Evolutionary conservation across 2,329 filamentous ascomycete genomes (phyloP), one percentile per base, ranked within the genome.

Genomic region (Ascochyta koolunga): DNA sequence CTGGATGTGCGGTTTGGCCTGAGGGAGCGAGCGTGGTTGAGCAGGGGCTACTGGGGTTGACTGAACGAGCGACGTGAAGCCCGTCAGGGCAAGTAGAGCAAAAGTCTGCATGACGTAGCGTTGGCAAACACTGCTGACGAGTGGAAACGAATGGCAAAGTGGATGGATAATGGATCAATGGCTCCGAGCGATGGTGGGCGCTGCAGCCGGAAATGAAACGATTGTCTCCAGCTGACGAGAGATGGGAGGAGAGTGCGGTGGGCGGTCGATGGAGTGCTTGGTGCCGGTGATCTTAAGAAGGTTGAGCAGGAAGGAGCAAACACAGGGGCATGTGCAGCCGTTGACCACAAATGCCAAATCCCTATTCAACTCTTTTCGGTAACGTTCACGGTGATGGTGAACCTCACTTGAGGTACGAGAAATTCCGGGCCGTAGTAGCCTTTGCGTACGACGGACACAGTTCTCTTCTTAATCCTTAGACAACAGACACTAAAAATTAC

Each of bases 11-110:
- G 46, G 63, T 49, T 29, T 50, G 16, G 42, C 38, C 2, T 56
- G 60, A 15, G 61, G 64, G 29, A 49, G 49, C 40, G 60, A 49
- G 31, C 43, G 52, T 27, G 59, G 54, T 43, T 39, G 48, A 22
- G 58, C 47, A 8, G 59, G 59, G 11, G 56, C 46, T n/a, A 70
- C 54, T 5, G 70, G 70, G 15, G 68, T 70, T 36, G 70, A 61
- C 40, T 47, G 50, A 42, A 56, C 60, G 27, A 70, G 50, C 15
- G 62, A 56, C 39, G 50, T 46, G 29, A 72, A 52, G 48, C 63
- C 65, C 21, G 56, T 39, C 35, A 71, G 57, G 57, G 64, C 60
- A 44, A 67, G 55, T 13, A 67, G 18, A 25, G 58, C 31, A 31
- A 56, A 55, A 10, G 50, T 49, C 51, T 61, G 61, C 71, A 74